Conservation (phyloP, 2,329 filamentous ascomycete genomes). For the Pestalotiopsis sp. region DNA sequence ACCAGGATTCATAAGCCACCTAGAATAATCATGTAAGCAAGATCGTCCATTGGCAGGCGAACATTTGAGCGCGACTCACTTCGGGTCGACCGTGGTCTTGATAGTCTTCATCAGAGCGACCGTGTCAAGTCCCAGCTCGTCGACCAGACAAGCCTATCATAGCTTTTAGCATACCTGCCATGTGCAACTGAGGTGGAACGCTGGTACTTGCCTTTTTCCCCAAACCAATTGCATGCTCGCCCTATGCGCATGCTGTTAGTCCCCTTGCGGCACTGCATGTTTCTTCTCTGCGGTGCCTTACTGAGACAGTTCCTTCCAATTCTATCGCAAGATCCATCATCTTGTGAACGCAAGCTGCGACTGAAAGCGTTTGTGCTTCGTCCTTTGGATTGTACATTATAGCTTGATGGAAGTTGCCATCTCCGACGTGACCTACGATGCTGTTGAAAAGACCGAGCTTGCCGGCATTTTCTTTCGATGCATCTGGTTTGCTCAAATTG, state of each 20-base stretch:
- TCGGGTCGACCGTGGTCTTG: conserved; percentile 7
- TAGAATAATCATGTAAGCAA: neutral
- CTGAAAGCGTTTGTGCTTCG: conserved; percentile 40
- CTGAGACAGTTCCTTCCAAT: conserved; percentile 68
- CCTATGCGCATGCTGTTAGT: neutral
- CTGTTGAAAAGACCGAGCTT: conserved; percentile 58
- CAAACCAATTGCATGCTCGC: conserved; percentile 66
- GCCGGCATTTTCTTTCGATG: conserved; percentile 60
- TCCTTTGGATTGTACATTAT: conserved; percentile 51
- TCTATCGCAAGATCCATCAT: conserved; percentile 70
- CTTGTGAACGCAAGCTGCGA: conserved; percentile 57
- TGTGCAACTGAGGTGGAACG: neutral
- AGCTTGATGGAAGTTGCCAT: conserved; percentile 65
- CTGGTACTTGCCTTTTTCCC: conserved; percentile 53
- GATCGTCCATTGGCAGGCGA: neutral
- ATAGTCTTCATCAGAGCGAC: conserved; percentile 5
- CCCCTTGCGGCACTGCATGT: conserved; percentile 23
- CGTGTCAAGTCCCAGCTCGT: conserved; percentile 8
- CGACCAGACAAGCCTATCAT: conserved; percentile 7
- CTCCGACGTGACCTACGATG: conserved; percentile 69
- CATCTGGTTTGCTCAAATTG: conserved; percentile 35
- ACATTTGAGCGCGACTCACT: neutral
- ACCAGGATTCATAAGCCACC: conserved; percentile 12
- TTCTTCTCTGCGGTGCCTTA: neutral
- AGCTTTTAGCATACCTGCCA: neutral